These are phyloP conservation scores for Lecanoromycetidae sp. DNA, from an alignment of 2,329 filamentous ascomycete species.

Conservation along the genomic window DNA sequence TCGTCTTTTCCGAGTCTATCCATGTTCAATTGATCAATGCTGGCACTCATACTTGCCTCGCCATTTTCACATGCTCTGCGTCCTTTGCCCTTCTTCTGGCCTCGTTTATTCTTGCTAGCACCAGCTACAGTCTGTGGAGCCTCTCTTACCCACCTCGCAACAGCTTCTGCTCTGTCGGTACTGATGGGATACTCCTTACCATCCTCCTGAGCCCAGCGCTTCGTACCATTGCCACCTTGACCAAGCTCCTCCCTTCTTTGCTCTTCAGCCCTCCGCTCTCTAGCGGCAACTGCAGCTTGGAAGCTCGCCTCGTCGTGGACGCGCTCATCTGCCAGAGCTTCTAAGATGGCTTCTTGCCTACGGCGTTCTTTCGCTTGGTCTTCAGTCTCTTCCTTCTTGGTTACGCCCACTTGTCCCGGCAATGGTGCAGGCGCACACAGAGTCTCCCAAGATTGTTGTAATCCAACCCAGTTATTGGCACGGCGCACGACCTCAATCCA, in stretches of 20 bases:
- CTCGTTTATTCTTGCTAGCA: constrained; percentile 7
- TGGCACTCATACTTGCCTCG: not conserved
- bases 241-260: constrained; percentile 16
- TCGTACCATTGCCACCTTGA: constrained; percentile 26
- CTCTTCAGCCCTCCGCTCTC: constrained; percentile 39
- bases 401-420: constrained; percentile 28
- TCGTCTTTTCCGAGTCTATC: not conserved
- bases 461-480: constrained; percentile 56
- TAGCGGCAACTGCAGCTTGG: constrained; percentile 48
- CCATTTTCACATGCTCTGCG: not conserved
- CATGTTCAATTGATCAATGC: not conserved
- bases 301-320: constrained; percentile 57
- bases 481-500: constrained; percentile 66
- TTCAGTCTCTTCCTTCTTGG: constrained; percentile 33
- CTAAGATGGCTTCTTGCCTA: constrained; percentile 54
- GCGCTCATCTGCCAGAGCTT: constrained; percentile 55
- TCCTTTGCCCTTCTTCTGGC: constrained; percentile 7
- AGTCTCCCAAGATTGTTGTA: constrained; percentile 55
- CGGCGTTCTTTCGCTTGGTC: constrained; percentile 47
- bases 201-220: constrained; percentile 53
- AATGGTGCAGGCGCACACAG: constrained; percentile 53
- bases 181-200: constrained; percentile 57
- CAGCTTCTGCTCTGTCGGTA: constrained; percentile 56
- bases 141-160: constrained; percentile 57
- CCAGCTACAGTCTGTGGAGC: constrained; percentile 32